phyloP scores from a whole-genome alignment of 805 yeast genomes.

The Candida quercuum region DNA sequence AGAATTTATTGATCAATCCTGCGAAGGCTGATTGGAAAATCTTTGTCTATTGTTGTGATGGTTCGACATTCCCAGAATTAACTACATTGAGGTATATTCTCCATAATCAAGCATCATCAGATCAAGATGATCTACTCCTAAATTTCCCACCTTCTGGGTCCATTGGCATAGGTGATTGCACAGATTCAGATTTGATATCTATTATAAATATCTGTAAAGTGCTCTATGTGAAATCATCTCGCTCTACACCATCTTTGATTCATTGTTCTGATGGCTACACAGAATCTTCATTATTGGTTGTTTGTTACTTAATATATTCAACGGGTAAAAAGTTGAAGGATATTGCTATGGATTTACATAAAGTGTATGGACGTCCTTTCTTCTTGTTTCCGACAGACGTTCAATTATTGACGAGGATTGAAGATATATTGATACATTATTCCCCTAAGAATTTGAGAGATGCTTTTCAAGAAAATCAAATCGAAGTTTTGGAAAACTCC shows the following conservation, averaged over 20 bases:
- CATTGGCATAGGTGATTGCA: conserved; percentile 66
- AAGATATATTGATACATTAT: conserved; percentile 50
- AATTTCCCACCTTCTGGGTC: conserved; percentile 85
- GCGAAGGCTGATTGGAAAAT: conserved; percentile 53
- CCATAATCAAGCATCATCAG: conserved; percentile 6
- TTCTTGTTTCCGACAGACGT: conserved; percentile 79
- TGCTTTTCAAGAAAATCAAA: conserved; percentile 7
- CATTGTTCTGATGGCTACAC: conserved; percentile 92
- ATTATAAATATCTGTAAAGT: conserved; percentile 68
- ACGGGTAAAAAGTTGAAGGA: conserved; percentile 56
- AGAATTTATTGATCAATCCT: conserved; percentile 33
- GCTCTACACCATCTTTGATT: conserved; percentile 40
- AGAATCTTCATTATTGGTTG: conserved; percentile 72
- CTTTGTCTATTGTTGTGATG: conserved; percentile 55
- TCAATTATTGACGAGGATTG: conserved; percentile 56
- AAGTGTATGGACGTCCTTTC: conserved; percentile 66
- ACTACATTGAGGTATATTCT: conserved; percentile 28
- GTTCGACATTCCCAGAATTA: conserved; percentile 47
- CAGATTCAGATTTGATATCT: conserved; percentile 54
- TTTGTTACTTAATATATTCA: conserved; percentile 68
- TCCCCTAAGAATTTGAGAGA: conserved; percentile 40
- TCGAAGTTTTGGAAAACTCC: conserved; percentile 21
- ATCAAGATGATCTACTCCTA: conserved; percentile 28
- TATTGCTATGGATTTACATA: conserved; percentile 62
- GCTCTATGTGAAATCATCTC: conserved; percentile 38